A percentile compares a stretch with the other conserved stretches of the same genome.
Evolutionary conservation across 768 basidiomycete genomes (phyloP).

Genomic region (Mycena leptocephala): DNA sequence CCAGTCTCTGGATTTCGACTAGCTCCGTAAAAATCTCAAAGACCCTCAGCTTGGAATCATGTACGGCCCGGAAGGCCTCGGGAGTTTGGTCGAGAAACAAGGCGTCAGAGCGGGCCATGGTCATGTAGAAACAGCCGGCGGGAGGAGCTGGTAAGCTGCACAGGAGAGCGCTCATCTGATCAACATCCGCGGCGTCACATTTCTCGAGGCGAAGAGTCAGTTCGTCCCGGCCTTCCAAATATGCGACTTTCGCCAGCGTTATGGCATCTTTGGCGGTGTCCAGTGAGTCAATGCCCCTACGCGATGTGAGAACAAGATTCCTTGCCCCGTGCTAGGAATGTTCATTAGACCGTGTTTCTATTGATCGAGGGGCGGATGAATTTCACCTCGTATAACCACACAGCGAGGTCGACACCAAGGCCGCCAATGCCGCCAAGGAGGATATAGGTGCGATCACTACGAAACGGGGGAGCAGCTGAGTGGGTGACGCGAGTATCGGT

Average conservation of each 20-base stretch:
- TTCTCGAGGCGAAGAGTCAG: slow-evolving; percentile 3
- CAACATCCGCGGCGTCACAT: slow-evolving; percentile 20
- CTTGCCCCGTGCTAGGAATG: slow-evolving; percentile 18
- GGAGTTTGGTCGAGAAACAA: slow-evolving; percentile 22
- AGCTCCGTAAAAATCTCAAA: slow-evolving; percentile 5
- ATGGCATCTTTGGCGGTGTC: slow-evolving; percentile 11
- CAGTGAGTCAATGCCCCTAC: slow-evolving; percentile 17
- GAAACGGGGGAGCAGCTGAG: slow-evolving; percentile 16
- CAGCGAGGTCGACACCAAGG: slow-evolving; percentile 27
- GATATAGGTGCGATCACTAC: slow-evolving; percentile 17
- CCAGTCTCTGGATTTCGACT: slow-evolving; percentile 13
- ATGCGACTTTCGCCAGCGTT: slow-evolving; percentile 19
- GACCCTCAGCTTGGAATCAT: slow-evolving; percentile 17
- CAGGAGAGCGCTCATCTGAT: slow-evolving; percentile 18
- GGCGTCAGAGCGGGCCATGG: slow-evolving; percentile 5
- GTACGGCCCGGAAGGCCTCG: slow-evolving; percentile 5
- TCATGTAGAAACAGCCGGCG: slow-evolving; percentile 29
- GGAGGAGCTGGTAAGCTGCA: not conserved
- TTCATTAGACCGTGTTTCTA: not conserved
- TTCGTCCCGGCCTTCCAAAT: slow-evolving; percentile 7
- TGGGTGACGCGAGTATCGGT: not conserved
- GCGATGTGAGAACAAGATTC: slow-evolving; percentile 23
- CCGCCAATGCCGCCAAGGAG: slow-evolving; percentile 23
- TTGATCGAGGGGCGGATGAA: not conserved
- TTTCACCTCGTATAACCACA: slow-evolving; percentile 27